Percentiles rank a stretch among this genome's conserved stretches.
These are phyloP conservation scores for Pleurotus pulmonarius DNA, from an alignment of 768 basidiomycete genomes.

Conservation along the genomic window DNA sequence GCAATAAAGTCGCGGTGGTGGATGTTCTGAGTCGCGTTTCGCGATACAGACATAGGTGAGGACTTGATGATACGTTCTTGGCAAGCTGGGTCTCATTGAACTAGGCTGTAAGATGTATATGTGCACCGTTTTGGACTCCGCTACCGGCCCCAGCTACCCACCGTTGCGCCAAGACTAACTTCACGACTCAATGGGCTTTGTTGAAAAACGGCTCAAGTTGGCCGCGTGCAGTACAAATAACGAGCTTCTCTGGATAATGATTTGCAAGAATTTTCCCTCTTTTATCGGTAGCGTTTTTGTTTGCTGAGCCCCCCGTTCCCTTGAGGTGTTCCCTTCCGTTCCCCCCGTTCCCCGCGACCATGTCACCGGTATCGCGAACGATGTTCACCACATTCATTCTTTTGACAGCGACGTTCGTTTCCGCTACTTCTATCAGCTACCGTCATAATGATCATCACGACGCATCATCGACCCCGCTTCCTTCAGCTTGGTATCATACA, in stretches of 20 bases:
- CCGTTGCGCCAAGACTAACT: too few species aligned
- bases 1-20: too few species aligned
- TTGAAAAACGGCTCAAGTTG: conserved; percentile 1
- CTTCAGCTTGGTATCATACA: conserved; percentile 57
- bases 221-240: not conserved
- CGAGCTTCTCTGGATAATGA: not conserved
- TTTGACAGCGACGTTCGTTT: conserved; percentile 12
- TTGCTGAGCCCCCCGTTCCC: not conserved
- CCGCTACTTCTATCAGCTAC: conserved; percentile 18
- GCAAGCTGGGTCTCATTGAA: too few species aligned
- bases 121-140: too few species aligned
- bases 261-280: not conserved
- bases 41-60: too few species aligned
- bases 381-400: conserved; percentile 16
- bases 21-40: too few species aligned
- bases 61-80: too few species aligned
- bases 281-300: not conserved
- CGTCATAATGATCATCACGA: conserved; percentile 27
- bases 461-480: conserved; percentile 23
- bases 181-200: too few species aligned
- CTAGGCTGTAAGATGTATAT: too few species aligned
- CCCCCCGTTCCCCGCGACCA: conserved; percentile 17
- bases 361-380: conserved; percentile 9
- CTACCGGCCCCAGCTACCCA: too few species aligned
- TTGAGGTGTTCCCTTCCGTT: conserved; percentile 11